Evolutionary conservation across 73 alveolate genomes (phyloP).

Genomic region (Tetrahymena malaccensis): DNA sequence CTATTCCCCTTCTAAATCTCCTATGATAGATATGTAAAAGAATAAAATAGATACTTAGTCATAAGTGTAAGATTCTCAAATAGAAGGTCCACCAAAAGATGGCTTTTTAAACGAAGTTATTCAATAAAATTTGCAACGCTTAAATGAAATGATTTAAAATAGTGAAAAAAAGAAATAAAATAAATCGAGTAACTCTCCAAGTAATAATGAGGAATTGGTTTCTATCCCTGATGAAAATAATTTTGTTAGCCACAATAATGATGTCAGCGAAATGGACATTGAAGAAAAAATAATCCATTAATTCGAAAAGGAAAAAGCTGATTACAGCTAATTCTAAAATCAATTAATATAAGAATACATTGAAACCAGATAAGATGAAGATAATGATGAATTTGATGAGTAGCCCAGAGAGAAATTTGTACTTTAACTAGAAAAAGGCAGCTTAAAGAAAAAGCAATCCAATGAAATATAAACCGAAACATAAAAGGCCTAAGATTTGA

Average conservation of each 20-base stretch:
- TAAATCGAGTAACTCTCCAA: neutral
- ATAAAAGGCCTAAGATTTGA: neutral
- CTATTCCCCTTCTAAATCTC: neutral
- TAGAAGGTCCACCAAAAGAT: neutral
- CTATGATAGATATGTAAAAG: neutral
- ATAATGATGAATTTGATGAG: neutral
- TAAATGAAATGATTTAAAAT: neutral
- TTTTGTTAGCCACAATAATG: neutral
- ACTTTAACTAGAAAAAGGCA: neutral
- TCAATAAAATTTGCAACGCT: neutral
- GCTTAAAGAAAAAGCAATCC: neutral
- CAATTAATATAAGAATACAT: neutral
- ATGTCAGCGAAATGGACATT: neutral
- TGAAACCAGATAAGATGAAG: neutral
- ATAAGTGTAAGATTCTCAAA: neutral
- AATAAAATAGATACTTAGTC: neutral
- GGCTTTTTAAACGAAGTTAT: neutral
- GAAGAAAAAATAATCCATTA: neutral
- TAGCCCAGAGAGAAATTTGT: neutral
- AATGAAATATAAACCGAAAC: neutral
- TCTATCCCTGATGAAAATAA: neutral
- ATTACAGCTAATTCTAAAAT: neutral
- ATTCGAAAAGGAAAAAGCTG: neutral
- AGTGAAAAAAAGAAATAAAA: neutral
- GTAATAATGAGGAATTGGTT: neutral